Percentiles rank a stretch among this genome's conserved stretches.
These are phyloP conservation scores for Blumeria hordei DNA, from an alignment of 2,329 filamentous ascomycete species.

Conservation along the genomic window DNA sequence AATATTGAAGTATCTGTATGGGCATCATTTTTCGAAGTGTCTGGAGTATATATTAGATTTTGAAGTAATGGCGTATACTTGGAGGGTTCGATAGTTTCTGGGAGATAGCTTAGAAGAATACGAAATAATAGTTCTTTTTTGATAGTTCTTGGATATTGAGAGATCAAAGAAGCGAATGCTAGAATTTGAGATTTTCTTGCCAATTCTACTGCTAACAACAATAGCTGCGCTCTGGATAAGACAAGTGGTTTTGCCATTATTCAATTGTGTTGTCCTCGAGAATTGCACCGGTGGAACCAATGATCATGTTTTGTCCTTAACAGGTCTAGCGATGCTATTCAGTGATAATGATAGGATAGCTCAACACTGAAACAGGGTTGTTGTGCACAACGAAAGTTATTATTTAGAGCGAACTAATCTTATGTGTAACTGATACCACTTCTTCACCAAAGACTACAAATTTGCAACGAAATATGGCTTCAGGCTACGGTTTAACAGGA, in stretches of 20 bases:
- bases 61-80: slow-evolving; percentile 36
- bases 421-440: no score
- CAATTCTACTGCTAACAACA: slow-evolving; percentile 49
- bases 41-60: slow-evolving; percentile 20
- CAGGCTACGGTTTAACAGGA: slow-evolving; percentile 60
- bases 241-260: slow-evolving; percentile 13
- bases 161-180: slow-evolving; percentile 33
- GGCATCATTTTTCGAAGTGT: slow-evolving; percentile 16
- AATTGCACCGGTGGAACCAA: slow-evolving; percentile 3
- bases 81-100: slow-evolving; percentile 41
- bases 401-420: no score
- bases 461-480: slow-evolving; percentile 32
- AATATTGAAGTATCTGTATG: slow-evolving; percentile 30
- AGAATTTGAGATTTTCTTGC: slow-evolving; percentile 40
- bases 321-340: no score
- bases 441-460: no score
- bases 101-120: slow-evolving; percentile 53
- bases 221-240: slow-evolving; percentile 40
- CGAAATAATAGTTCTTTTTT: slow-evolving; percentile 41
- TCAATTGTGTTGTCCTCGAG: slow-evolving; percentile 3
- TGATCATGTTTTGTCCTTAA: background rate
- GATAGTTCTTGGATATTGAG: slow-evolving; percentile 30
- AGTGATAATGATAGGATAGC: no score
- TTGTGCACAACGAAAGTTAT: no score
- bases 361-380: no score